A percentile compares a stretch with the other conserved stretches of the same genome.
Conservation (phyloP, 148 eudicot species). For the Chenopodium suecicum region DNA sequence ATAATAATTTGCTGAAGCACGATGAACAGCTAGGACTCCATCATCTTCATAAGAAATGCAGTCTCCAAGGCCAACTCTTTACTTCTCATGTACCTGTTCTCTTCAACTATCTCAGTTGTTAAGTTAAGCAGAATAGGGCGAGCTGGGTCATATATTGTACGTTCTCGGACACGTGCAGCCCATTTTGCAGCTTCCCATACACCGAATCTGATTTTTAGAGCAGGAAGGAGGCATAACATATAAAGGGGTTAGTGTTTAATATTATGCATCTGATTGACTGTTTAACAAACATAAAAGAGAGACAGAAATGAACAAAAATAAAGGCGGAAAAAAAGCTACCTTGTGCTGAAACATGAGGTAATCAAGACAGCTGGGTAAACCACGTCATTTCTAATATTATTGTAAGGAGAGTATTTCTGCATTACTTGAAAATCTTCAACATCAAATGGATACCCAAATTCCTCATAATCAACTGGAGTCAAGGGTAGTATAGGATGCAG, state of each 20-base stretch:
- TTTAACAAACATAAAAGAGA: background rate
- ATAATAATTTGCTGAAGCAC: background rate
- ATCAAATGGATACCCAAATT: conserved; percentile 88
- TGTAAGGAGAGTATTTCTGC: conserved; percentile 77
- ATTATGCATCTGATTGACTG: background rate
- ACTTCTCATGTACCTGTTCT: conserved; percentile 78
- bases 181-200: conserved; percentile 99
- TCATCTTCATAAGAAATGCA: conserved; percentile 75
- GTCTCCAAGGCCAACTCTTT: conserved; percentile 85
- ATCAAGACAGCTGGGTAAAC: conserved; percentile 76
- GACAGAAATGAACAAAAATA: background rate
- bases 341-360: conserved; percentile 73
- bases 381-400: conserved; percentile 63
- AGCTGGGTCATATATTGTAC: conserved; percentile 60
- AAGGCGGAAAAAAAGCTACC: conserved; percentile 36
- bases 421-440: conserved; percentile 73
- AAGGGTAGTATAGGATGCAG: conserved; percentile 73
- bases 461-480: conserved; percentile 77
- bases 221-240: background rate
- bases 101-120: conserved; percentile 75
- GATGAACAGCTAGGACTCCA: conserved; percentile 42
- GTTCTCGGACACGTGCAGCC: conserved; percentile 80
- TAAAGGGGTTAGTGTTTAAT: background rate
- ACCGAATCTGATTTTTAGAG: conserved; percentile 55
- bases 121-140: conserved; percentile 80